Evolutionary conservation across 73 alveolate species (phyloP).

Genomic region (Stentor coeruleus): DNA sequence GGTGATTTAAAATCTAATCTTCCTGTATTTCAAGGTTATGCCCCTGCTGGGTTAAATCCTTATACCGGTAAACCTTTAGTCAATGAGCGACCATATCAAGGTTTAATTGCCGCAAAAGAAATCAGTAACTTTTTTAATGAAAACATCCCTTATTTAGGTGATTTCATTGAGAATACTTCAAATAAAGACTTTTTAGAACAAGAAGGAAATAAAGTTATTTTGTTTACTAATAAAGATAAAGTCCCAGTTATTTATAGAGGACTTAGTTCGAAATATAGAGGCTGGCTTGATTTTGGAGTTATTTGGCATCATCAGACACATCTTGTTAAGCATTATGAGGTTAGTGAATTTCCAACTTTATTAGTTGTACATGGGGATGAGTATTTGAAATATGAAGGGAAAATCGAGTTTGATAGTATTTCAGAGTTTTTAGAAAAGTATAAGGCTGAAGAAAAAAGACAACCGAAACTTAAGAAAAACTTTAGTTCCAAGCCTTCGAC

Average conservation of each 20-base stretch:
- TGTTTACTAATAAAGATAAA: slow-evolving; percentile 23
- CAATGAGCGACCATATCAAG: neutral
- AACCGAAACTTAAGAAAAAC: neutral
- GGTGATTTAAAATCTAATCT: neutral
- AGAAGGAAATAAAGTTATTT: neutral
- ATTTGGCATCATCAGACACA: neutral
- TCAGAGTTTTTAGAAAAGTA: neutral
- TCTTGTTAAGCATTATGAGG: neutral
- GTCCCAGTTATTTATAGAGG: slow-evolving; percentile 11
- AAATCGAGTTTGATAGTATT: slow-evolving; percentile 9
- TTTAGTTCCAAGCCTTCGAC: neutral
- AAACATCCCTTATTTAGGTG: slow-evolving; percentile 19
- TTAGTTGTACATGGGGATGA: neutral
- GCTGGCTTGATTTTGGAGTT: neutral
- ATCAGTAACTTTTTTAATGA: neutral
- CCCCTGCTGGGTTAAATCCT: slow-evolving; percentile 20
- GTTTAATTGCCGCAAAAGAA: neutral
- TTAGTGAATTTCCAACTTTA: neutral
- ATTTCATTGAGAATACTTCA: neutral
- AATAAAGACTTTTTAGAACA: neutral
- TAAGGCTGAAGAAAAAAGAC: neutral
- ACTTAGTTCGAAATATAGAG: slow-evolving; percentile 20
- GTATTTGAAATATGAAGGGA: neutral
- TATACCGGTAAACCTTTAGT: slow-evolving; percentile 11
- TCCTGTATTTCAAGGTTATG: slow-evolving; percentile 14